Evolutionary conservation across 345 rosid genomes (phyloP).

Genomic region (Salix exigua): DNA sequence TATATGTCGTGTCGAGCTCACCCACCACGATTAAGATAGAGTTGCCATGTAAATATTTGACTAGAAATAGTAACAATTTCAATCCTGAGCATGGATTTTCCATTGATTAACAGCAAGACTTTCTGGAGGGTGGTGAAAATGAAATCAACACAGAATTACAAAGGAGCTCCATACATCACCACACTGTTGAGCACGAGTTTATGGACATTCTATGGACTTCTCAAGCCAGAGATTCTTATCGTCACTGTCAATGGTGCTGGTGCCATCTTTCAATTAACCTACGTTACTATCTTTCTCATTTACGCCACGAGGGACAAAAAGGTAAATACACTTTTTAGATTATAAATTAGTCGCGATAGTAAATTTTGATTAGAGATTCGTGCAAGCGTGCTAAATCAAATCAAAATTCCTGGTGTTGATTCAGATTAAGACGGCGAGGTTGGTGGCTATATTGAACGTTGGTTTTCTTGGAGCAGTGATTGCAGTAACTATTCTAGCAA

Average conservation of each 20-base stretch:
- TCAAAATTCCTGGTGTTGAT: not conserved
- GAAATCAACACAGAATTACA: constrained; percentile 55
- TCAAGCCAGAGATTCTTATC: constrained; percentile 50
- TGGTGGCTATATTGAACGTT: constrained; percentile 39
- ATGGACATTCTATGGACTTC: constrained; percentile 61
- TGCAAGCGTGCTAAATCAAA: too few relatives aligned
- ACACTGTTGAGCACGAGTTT: constrained; percentile 54
- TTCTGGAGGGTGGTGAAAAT: constrained; percentile 41
- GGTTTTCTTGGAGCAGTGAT: constrained; percentile 49
- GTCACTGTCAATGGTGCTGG: constrained; percentile 53
- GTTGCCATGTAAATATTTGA: too few relatives aligned
- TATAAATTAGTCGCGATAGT: too few relatives aligned
- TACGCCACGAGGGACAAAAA: constrained; percentile 44
- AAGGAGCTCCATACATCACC: constrained; percentile 50
- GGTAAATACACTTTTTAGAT: too few relatives aligned
- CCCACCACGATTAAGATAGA: too few relatives aligned
- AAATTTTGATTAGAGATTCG: too few relatives aligned
- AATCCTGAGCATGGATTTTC: too few relatives aligned
- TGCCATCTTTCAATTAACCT: constrained; percentile 37
- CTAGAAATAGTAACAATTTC: too few relatives aligned
- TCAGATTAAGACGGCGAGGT: constrained; percentile 43
- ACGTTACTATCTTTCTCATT: constrained; percentile 44
- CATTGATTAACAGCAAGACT: constrained; percentile 39
- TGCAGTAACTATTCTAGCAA: constrained; percentile 37
- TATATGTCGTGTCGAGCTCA: too few relatives aligned